Base-by-base conservation (phyloP, 1,284 basidiomycete species). In the Chiua sp. region DNA sequence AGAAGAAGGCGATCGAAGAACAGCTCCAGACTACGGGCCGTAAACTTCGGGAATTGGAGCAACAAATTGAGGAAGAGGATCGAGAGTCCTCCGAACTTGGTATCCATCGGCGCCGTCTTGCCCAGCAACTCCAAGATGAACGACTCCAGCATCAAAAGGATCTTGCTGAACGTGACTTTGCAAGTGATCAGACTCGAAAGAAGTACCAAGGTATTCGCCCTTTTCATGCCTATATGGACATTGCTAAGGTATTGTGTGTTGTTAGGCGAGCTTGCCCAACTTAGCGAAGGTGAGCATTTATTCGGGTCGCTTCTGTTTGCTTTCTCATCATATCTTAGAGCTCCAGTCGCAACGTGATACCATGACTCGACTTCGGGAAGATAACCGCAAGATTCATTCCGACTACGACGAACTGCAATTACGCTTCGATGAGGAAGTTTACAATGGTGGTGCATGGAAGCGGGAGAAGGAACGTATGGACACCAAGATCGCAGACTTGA, bases 391-490 rank as follows among this genome's bases (percentile, higher is more conserved):
- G 69, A 80, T 89, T 42, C 87, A 91, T 18, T 88, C 88, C 0
- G 88, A 93, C 64, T 85, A 89, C 56, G 91, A 93, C 60, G 87
- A 92, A 57, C 81, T 94, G 3, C 89, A 92, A 65, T 75, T 90
- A 47, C 83, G 86, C 44, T 88, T 87, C 65, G 90, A 94, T 61
- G 89, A 93, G 64, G 91, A 93, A 67, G 81, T 88, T 1, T 91
- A 91, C 73, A 90, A 84, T 59, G 87, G 87, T 50, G 84, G 87
- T 13, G 86, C 88, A 5, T 94, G 92, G 92, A 91, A 91, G 79
- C 91, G 92, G 65, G 92, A 94, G 75, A 92, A 88, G 72, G 92
- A 94, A 62, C 87, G 91, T 13, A 78, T 94, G 72, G 92, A 95
- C 62, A 88, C 86, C 48, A 93, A 93, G 80, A 91, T 94, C 54